Percentiles rank a stretch among this genome's conserved stretches.
Conservation (phyloP, 192 early-diverging fungal genomes). For the Rhizophagus clarus region DNA sequence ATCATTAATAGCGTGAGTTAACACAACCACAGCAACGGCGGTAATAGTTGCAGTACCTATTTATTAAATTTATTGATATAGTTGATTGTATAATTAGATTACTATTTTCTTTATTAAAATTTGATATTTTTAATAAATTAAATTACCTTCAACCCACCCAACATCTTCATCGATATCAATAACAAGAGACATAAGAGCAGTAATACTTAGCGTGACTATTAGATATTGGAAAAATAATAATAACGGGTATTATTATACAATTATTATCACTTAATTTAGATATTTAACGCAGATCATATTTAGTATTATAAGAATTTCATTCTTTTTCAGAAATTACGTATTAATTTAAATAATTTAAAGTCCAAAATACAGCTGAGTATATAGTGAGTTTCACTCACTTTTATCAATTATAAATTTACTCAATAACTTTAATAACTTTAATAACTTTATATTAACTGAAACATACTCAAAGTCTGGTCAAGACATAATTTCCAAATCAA, state of each 20-base stretch:
- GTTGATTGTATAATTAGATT: slow-evolving; percentile 40
- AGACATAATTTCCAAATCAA: slow-evolving; percentile 63
- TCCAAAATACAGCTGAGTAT: too few species aligned
- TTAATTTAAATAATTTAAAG: too few species aligned
- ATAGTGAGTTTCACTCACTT: too few species aligned
- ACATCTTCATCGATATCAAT: slow-evolving; percentile 88
- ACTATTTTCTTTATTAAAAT: neutral
- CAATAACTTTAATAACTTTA: too few species aligned
- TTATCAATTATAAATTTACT: neutral
- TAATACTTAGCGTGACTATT: slow-evolving; percentile 83
- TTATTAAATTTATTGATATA: neutral
- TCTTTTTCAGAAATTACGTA: too few species aligned
- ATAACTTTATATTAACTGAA: neutral
- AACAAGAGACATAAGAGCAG: slow-evolving; percentile 78
- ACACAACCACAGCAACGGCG: slow-evolving; percentile 84
- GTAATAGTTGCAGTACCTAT: slow-evolving; percentile 79
- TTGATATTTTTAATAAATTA: neutral
- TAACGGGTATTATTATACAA: too few species aligned
- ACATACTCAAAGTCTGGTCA: slow-evolving; percentile 66
- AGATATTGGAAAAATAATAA: slow-evolving; percentile 4
- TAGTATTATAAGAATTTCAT: too few species aligned
- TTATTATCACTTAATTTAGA: too few species aligned
- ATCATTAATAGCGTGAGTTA: slow-evolving; percentile 90
- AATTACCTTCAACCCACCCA: slow-evolving; percentile 65
- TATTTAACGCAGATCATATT: too few species aligned